Percentiles rank a stretch among this genome's conserved stretches.
Conservation (phyloP, 495 filamentous ascomycete species). For the Alectoria sarmentosa region DNA sequence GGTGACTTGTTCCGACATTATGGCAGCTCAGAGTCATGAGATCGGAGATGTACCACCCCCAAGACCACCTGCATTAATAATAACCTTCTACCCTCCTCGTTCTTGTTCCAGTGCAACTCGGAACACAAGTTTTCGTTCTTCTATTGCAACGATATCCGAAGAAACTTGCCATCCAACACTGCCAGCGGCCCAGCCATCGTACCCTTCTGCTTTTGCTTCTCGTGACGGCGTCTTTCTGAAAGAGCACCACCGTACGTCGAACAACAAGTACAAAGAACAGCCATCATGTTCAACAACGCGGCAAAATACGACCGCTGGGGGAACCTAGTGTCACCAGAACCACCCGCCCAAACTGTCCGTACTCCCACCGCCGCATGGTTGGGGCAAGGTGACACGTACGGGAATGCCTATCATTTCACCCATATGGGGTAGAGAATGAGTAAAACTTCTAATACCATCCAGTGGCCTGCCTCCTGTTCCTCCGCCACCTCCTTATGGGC, state of each 20-base stretch:
- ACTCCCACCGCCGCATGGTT: not conserved
- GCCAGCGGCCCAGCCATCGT: not conserved
- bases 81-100: not conserved
- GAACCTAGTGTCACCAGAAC: not conserved
- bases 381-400: not conserved
- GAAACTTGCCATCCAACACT: not conserved
- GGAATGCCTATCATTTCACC: not conserved
- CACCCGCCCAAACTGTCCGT: not conserved
- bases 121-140: not conserved
- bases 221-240: not conserved
- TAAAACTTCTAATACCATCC: not conserved
- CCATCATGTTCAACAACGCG: not conserved
- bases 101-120: not conserved
- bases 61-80: not conserved
- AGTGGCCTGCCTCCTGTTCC: not conserved
- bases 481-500: not conserved
- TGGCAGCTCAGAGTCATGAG: not conserved
- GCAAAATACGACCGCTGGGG: not conserved
- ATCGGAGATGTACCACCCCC: not conserved
- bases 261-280: not conserved
- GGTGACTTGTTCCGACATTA: not conserved
- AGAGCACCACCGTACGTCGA: not conserved
- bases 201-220: not conserved
- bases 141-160: not conserved
- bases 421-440: not conserved